These are phyloP conservation scores for Salvia splendens DNA, from an alignment of 257 asterid genomes.

Conservation along the genomic window DNA sequence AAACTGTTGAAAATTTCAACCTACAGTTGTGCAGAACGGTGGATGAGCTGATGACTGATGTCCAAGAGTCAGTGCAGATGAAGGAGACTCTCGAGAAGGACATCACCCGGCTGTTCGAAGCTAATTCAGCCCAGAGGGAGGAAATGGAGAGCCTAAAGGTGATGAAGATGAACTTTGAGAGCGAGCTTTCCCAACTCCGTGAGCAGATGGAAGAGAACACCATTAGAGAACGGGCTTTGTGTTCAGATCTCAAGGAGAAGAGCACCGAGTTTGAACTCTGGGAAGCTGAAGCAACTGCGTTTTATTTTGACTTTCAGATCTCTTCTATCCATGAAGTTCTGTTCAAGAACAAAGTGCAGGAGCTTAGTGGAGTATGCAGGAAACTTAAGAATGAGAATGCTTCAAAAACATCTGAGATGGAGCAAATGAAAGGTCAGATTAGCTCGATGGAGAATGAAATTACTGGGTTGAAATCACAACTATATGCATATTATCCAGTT, in stretches of 20 bases:
- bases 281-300: slow-evolving; percentile 84
- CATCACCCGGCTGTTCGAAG: slow-evolving; percentile 54
- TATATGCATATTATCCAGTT: slow-evolving; percentile 62
- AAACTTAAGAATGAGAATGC: slow-evolving; percentile 50
- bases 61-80: slow-evolving; percentile 48
- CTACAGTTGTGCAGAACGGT: slow-evolving; percentile 47
- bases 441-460: slow-evolving; percentile 63
- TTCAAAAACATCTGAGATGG: slow-evolving; percentile 59
- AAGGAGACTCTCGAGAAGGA: slow-evolving; percentile 54
- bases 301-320: slow-evolving; percentile 78
- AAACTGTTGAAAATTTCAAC: slow-evolving; percentile 56
- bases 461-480: slow-evolving; percentile 54
- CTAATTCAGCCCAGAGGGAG: slow-evolving; percentile 45
- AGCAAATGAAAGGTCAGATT: slow-evolving; percentile 59
- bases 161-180: slow-evolving; percentile 46
- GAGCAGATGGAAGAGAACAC: slow-evolving; percentile 59
- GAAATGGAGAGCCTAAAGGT: slow-evolving; percentile 59
- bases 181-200: slow-evolving; percentile 55
- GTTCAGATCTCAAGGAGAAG: slow-evolving; percentile 61
- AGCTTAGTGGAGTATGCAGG: slow-evolving; percentile 61
- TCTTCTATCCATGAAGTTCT: slow-evolving; percentile 61
- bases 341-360: slow-evolving; percentile 66
- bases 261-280: slow-evolving; percentile 67
- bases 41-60: slow-evolving; percentile 52
- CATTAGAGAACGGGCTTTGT: slow-evolving; percentile 51